Evolutionary conservation across 2,329 filamentous ascomycete species (phyloP).

Genomic region (Colletotrichum melonis): DNA sequence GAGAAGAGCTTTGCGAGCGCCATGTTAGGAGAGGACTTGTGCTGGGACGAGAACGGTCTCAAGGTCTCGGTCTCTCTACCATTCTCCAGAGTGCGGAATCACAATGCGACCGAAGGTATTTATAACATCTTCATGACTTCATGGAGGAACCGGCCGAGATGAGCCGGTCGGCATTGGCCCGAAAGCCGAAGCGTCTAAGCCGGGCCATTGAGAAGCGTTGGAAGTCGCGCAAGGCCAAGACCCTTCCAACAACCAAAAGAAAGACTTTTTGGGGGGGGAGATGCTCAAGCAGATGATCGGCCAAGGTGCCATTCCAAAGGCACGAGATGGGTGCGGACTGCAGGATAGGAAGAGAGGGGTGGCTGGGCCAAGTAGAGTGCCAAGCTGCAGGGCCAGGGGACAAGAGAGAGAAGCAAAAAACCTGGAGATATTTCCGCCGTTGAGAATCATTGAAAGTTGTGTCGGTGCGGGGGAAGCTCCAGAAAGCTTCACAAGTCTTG

Average conservation of each 20-base stretch:
- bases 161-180: conserved; percentile 27
- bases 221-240: conserved; percentile 14
- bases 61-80: not conserved
- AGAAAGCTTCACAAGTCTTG: not conserved
- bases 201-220: conserved; percentile 30
- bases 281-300: not conserved
- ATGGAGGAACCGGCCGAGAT: conserved; percentile 1
- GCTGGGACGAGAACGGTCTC: not conserved
- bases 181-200: conserved; percentile 22
- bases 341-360: not conserved
- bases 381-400: conserved; percentile 9
- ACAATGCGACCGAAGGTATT: conserved; percentile 6
- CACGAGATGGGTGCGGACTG: not conserved
- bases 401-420: not conserved
- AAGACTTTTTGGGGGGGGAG: not conserved
- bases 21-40: not conserved
- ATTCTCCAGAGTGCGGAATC: not conserved
- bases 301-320: not conserved
- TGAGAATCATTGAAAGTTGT: not conserved
- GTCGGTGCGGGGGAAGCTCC: conserved; percentile 27
- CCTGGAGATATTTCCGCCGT: conserved; percentile 19
- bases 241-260: not conserved
- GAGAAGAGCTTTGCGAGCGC: conserved; percentile 31
- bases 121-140: conserved; percentile 21
- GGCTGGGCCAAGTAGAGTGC: conserved; percentile 13